A percentile compares a stretch with the other conserved stretches of the same genome.
phyloP scores from a whole-genome alignment of 495 filamentous ascomycete species.

The Cercophora samala region DNA sequence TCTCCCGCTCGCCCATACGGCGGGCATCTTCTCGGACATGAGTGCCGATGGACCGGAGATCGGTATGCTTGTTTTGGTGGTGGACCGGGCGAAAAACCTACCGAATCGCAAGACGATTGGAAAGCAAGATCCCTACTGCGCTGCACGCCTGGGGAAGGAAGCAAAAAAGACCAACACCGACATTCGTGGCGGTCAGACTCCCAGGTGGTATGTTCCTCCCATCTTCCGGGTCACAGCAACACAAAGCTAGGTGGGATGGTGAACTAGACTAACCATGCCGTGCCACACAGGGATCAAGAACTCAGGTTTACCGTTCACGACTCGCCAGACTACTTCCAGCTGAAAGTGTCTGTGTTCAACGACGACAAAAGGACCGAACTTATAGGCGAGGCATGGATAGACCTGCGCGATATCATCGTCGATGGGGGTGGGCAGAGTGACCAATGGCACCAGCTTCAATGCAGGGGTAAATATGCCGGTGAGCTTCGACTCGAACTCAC shows the following conservation, averaged over 20 bases:
- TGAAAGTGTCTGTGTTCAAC: slow-evolving; percentile 95
- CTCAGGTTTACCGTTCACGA: slow-evolving; percentile 94
- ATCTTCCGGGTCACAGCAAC: slow-evolving; percentile 3
- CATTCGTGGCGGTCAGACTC: slow-evolving; percentile 90
- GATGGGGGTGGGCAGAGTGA: slow-evolving; percentile 88
- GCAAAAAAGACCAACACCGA: slow-evolving; percentile 97
- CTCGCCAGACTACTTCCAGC: slow-evolving; percentile 87
- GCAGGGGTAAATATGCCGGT: slow-evolving; percentile 89
- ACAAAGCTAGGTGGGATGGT: slow-evolving; percentile 3
- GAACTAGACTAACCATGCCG: slow-evolving; percentile 15
- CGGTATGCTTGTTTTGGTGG: slow-evolving; percentile 84
- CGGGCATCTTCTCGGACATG: slow-evolving; percentile 95
- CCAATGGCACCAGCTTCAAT: slow-evolving; percentile 82
- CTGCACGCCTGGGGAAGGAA: slow-evolving; percentile 89
- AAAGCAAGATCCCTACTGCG: slow-evolving; percentile 98
- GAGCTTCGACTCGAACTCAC: slow-evolving; percentile 94
- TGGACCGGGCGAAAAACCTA: slow-evolving; percentile 93
- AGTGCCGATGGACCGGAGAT: slow-evolving; percentile 91
- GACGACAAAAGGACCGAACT: slow-evolving; percentile 95
- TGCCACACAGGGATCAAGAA: slow-evolving; percentile 79
- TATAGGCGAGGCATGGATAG: slow-evolving; percentile 89
- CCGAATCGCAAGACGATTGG: slow-evolving; percentile 95
- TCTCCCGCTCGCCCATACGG: slow-evolving; percentile 62
- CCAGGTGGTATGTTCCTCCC: slow-evolving; percentile 69
- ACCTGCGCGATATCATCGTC: slow-evolving; percentile 74